Conservation (phyloP, 2,329 filamentous ascomycete species). For the Cryphonectria nitschkei region DNA sequence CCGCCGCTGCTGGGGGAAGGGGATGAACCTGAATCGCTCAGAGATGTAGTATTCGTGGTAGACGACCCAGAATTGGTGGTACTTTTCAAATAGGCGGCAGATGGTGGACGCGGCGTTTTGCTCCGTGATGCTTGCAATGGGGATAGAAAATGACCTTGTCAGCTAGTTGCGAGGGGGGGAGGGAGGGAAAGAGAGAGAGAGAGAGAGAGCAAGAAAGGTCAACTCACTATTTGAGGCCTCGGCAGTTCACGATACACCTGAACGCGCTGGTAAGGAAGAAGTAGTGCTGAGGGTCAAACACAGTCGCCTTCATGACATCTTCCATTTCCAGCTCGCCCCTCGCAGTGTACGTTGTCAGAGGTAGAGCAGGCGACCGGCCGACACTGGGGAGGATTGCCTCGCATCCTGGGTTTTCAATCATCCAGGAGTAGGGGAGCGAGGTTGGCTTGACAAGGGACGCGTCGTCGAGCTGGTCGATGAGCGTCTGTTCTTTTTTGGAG, state of each 20-base stretch:
- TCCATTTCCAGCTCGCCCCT: slow-evolving; percentile 14
- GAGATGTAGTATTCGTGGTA: slow-evolving; percentile 20
- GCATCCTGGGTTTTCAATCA: slow-evolving; percentile 10
- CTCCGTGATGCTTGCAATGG: slow-evolving; percentile 3
- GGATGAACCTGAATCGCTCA: neutral
- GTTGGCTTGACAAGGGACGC: neutral
- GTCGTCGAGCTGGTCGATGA: neutral
- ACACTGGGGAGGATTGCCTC: neutral
- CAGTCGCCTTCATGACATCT: neutral
- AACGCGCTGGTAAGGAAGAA: slow-evolving; percentile 10
- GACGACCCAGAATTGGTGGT: neutral
- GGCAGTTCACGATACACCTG: slow-evolving; percentile 1
- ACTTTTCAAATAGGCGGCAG: slow-evolving; percentile 15
- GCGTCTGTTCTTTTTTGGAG: neutral
- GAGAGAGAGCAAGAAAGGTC: no score
- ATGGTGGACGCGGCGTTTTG: slow-evolving; percentile 4
- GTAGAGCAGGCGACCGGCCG: neutral
- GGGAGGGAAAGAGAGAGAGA: no score
- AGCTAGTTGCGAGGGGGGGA: neutral
- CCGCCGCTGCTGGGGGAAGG: no score
- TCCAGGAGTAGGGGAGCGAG: slow-evolving; percentile 17
- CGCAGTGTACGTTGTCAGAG: neutral
- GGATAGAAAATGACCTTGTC: neutral
- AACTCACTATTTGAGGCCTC: slow-evolving; percentile 1
- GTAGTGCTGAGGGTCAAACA: neutral